Percentiles rank a stretch among this genome's conserved stretches.
Evolutionary conservation across 1,284 basidiomycete genomes (phyloP).

Genomic region (Trametes sp.): DNA sequence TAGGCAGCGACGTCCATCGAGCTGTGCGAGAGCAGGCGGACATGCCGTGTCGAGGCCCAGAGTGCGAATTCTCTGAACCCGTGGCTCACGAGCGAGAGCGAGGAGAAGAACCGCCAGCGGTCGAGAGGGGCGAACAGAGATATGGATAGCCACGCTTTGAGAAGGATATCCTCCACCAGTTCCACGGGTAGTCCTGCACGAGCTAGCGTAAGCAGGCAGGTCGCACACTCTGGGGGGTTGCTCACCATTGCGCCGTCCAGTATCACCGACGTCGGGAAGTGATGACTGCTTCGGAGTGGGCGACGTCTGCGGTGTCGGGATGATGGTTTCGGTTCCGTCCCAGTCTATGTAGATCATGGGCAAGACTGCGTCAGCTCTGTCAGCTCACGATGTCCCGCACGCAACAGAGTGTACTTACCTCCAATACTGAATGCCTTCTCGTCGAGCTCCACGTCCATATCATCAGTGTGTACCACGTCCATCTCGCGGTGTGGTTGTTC

Average conservation of each 20-base stretch:
- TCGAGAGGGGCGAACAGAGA: constrained; percentile 4
- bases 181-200: constrained; percentile 7
- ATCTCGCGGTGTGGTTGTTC: neutral
- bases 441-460: neutral
- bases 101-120: constrained; percentile 15
- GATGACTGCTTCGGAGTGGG: too few relatives aligned
- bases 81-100: constrained; percentile 6
- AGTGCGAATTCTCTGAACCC: neutral
- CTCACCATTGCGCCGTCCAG: neutral
- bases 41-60: constrained; percentile 12
- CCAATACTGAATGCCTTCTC: neutral
- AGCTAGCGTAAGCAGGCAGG: neutral
- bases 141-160: constrained; percentile 9
- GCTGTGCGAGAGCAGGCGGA: constrained; percentile 12
- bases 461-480: neutral
- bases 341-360: too few relatives aligned
- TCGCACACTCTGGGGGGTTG: neutral
- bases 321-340: too few relatives aligned
- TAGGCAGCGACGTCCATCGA: constrained; percentile 19
- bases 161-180: constrained; percentile 2
- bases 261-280: too few relatives aligned
- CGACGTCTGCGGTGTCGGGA: too few relatives aligned
- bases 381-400: too few relatives aligned
- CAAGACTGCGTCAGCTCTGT: too few relatives aligned
- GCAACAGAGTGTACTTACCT: neutral